Evolutionary conservation across 805 yeast species (phyloP).

Genomic region (Ogataea degrootiae): DNA sequence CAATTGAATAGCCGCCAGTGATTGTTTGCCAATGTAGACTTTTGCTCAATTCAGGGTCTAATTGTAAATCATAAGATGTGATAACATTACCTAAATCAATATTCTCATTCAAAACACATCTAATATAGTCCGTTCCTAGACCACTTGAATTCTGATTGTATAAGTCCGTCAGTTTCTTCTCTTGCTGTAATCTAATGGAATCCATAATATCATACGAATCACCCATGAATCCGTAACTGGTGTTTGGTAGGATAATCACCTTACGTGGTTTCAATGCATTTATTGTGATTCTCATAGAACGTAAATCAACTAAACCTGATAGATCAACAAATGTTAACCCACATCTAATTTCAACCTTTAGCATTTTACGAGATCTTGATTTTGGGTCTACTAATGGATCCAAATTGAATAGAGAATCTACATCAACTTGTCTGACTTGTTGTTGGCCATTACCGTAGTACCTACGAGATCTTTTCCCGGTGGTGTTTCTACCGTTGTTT

Average conservation of each 20-base stretch:
- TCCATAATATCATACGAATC: slow-evolving; percentile 18
- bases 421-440: neutral
- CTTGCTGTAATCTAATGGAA: slow-evolving; percentile 17
- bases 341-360: slow-evolving; percentile 51
- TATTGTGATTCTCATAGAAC: slow-evolving; percentile 74
- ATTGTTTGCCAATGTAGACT: slow-evolving; percentile 77
- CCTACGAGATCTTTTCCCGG: slow-evolving; percentile 5
- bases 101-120: slow-evolving; percentile 34
- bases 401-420: slow-evolving; percentile 17
- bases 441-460: neutral
- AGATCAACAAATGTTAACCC: slow-evolving; percentile 74
- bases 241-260: slow-evolving; percentile 43
- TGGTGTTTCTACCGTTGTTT: slow-evolving; percentile 16
- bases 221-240: slow-evolving; percentile 20
- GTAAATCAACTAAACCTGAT: slow-evolving; percentile 76
- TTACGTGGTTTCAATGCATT: slow-evolving; percentile 76
- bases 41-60: slow-evolving; percentile 62
- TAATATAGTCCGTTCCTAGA: slow-evolving; percentile 24
- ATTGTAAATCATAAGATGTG: slow-evolving; percentile 51
- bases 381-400: slow-evolving; percentile 24
- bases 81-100: slow-evolving; percentile 51
- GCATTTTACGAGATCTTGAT: slow-evolving; percentile 4
- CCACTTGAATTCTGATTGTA: slow-evolving; percentile 14
- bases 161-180: slow-evolving; percentile 10
- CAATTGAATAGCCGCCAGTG: slow-evolving; percentile 74